phyloP scores from a whole-genome alignment of 1,284 basidiomycete species.

The Trametes sp. region DNA sequence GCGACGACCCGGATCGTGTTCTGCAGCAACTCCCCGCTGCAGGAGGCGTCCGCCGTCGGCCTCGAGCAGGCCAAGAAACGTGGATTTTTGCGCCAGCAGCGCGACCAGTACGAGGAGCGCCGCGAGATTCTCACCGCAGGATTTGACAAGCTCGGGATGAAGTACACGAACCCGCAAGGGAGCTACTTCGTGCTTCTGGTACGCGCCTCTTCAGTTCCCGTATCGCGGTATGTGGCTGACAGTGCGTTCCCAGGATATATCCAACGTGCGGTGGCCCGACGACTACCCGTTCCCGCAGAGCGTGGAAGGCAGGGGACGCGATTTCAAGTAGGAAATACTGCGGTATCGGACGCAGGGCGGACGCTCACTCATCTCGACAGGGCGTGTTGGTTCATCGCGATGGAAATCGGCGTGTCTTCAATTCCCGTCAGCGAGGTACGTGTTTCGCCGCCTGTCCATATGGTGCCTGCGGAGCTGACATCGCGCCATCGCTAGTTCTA shows the following conservation, averaged over 20 bases:
- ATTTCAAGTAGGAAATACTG: conserved; percentile 73
- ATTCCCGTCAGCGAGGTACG: conserved; percentile 94
- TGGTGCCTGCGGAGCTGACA: conserved; percentile 16
- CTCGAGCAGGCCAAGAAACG: conserved; percentile 78
- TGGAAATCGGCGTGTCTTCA: conserved; percentile 88
- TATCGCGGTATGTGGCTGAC: neutral
- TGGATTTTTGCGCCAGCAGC: conserved; percentile 84
- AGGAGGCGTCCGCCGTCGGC: conserved; percentile 91
- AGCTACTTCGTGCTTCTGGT: conserved; percentile 91
- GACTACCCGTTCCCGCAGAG: conserved; percentile 85
- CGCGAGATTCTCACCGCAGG: conserved; percentile 76
- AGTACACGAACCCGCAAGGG: conserved; percentile 89
- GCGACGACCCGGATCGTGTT: conserved; percentile 96
- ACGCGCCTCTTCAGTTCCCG: conserved; percentile 33
- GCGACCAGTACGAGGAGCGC: conserved; percentile 83
- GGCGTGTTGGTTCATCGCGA: conserved; percentile 91
- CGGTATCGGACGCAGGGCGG: conserved; percentile 1
- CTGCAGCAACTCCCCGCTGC: conserved; percentile 90
- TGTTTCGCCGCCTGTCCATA: conserved; percentile 14
- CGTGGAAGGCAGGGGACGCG: conserved; percentile 82
- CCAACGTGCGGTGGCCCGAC: conserved; percentile 81
- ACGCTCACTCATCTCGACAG: conserved; percentile 46
- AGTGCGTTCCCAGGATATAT: conserved; percentile 71
- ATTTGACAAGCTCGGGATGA: conserved; percentile 88
- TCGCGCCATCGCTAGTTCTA: conserved; percentile 72